phyloP scores from a whole-genome alignment of 2,329 filamentous ascomycete species.

The Sclerotiophoma versabilis region DNA sequence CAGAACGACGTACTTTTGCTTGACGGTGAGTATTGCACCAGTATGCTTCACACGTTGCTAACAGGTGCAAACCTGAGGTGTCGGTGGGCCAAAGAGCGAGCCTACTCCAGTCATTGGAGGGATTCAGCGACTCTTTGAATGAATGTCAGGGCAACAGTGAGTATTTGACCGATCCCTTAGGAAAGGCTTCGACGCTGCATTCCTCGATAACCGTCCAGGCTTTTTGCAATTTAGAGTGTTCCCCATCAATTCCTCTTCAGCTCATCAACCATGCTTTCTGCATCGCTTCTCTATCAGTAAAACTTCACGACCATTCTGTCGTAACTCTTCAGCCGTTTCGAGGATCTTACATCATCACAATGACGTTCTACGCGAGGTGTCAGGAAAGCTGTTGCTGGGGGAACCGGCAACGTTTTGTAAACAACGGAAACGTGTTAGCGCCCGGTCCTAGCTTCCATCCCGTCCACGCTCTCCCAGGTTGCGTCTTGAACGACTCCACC shows the following conservation, averaged over 20 bases:
- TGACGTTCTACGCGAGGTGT: slow-evolving; percentile 10
- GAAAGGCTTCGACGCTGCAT: not conserved
- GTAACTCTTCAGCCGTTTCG: not conserved
- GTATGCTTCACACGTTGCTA: slow-evolving; percentile 18
- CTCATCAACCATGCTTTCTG: not conserved
- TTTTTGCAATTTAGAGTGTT: not conserved
- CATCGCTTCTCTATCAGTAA: not conserved
- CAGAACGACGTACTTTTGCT: slow-evolving; percentile 61
- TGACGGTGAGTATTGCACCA: slow-evolving; percentile 59
- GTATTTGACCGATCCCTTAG: not conserved
- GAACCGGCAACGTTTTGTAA: slow-evolving; percentile 4
- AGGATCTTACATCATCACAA: slow-evolving; percentile 1
- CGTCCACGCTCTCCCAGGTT: slow-evolving; percentile 4
- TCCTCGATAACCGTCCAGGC: slow-evolving; percentile 5
- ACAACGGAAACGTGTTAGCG: slow-evolving; percentile 10
- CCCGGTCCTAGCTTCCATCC: slow-evolving; percentile 13
- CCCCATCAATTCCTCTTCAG: not conserved
- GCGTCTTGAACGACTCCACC: slow-evolving; percentile 15
- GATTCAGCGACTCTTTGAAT: not conserved
- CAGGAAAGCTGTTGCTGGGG: slow-evolving; percentile 9
- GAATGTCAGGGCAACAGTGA: not conserved
- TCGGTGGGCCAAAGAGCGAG: too few species aligned
- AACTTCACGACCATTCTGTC: not conserved
- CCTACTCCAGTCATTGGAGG: too few species aligned
- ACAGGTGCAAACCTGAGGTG: too few species aligned